Evolutionary conservation across 345 rosid genomes (phyloP), one percentile per base, ranked within the genome.

Genomic region (Eucalyptus coolabah): DNA sequence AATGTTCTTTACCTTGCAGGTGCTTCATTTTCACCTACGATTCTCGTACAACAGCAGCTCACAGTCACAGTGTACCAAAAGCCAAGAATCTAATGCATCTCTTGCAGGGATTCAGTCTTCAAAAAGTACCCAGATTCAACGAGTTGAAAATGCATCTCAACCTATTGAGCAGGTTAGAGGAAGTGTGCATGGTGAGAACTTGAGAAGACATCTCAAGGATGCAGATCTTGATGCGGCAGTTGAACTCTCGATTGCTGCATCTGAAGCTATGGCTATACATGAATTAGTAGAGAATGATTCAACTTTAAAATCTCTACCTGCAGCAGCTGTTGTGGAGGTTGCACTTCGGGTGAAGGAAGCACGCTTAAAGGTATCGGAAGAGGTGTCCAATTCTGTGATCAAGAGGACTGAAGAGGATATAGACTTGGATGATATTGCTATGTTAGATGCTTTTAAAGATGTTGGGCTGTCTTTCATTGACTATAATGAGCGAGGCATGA

Each of bases 191-290:
- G 90, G 86, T 83, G 91, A 88, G 89, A 91, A 89, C 86, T 72
- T 59, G 56, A 87, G 90, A 87, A 91, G 88, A 86, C 87, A 65
- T 69, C 91, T 87, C 9, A 87, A 90, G 65, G 91, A 88, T 88
- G 86, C 87, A 88, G 96, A 95, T 88, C 59, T 92, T 42, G 72
- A 87, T 91, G 92, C 91, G 67, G 94, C 94, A 17, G 91, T 96
- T 80, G 96, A 95, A 88, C 92, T 94, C 60, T 95, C 95, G 32
- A 91, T 96, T 90, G 95, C 96, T 53, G 98, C 98, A 82, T 96
- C 96, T 28, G 98, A 96, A 93, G 95, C 96, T 50, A 82, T 96
- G 85, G 94, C 90, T 87, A 96, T 96, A 81, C 91, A 95, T 91
- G 95, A 94, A 89, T 69, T 94, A 67, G 92, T 93, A 89, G 91